Conservation (phyloP, 768 basidiomycete species). For the Trametes gibbosa region DNA sequence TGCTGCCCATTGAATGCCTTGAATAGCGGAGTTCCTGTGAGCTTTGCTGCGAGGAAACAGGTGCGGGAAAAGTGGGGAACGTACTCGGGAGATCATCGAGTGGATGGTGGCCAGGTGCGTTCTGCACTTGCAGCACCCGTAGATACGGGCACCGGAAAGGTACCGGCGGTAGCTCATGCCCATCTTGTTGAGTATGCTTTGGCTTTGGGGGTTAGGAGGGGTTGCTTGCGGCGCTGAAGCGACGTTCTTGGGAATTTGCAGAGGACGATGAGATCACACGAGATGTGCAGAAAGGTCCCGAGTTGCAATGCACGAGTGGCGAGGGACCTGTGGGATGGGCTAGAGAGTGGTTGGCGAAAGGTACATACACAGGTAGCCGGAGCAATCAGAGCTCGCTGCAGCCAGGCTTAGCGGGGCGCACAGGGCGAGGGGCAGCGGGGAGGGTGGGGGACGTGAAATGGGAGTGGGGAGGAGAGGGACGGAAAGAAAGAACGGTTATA, state of each 20-base stretch:
- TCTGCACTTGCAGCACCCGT: conserved; percentile 82
- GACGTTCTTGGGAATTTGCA: not conserved
- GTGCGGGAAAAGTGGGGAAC: conserved; percentile 26
- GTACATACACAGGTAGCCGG: conserved; percentile 7
- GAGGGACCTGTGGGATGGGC: conserved; percentile 1
- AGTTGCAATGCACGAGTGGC: not conserved
- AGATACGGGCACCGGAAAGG: conserved; percentile 81
- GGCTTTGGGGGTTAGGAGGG: not conserved
- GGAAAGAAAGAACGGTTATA: conserved; percentile 14
- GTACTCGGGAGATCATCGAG: conserved; percentile 85
- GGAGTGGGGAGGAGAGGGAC: conserved; percentile 14
- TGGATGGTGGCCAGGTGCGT: conserved; percentile 91
- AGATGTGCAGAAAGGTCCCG: not conserved
- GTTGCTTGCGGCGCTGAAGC: not conserved
- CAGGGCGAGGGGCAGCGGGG: not conserved
- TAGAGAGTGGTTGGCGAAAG: not conserved
- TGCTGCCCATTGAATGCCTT: conserved; percentile 98
- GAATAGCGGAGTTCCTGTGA: conserved; percentile 6
- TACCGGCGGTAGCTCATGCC: conserved; percentile 89
- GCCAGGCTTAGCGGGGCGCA: conserved; percentile 4
- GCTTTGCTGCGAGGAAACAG: not conserved
- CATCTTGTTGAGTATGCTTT: conserved; percentile 44
- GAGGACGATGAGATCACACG: not conserved
- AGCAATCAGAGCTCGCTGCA: not conserved
- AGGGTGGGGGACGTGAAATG: conserved; percentile 1